Percentiles rank a stretch among this genome's conserved stretches.
These are phyloP conservation scores for Hypoxylon sp. DNA, from an alignment of 2,329 filamentous ascomycete genomes.

Conservation along the genomic window DNA sequence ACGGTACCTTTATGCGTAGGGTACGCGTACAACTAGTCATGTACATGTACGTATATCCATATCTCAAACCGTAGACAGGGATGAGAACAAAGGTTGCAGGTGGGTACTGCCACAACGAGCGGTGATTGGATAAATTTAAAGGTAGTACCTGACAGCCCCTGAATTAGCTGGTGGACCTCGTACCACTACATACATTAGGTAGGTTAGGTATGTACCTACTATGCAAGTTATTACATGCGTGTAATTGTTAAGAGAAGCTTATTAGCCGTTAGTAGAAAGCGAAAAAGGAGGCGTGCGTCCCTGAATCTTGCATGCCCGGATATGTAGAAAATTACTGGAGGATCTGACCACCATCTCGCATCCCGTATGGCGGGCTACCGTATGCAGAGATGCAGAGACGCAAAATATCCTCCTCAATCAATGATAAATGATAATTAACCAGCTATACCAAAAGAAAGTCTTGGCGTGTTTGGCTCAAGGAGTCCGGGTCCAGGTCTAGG, in stretches of 20 bases:
- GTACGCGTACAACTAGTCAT: too few relatives aligned
- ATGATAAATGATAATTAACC: slow-evolving; percentile 7
- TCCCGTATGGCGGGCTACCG: neutral
- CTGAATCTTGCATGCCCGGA: slow-evolving; percentile 11
- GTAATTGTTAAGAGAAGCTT: slow-evolving; percentile 27
- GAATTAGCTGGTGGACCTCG: slow-evolving; percentile 11
- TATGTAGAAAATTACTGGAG: slow-evolving; percentile 11
- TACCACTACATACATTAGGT: neutral
- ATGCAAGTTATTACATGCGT: slow-evolving; percentile 6
- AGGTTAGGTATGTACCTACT: neutral
- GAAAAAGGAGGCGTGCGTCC: slow-evolving; percentile 25
- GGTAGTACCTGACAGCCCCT: slow-evolving; percentile 16
- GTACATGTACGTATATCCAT: too few relatives aligned
- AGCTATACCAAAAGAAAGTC: slow-evolving; percentile 1
- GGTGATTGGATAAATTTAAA: slow-evolving; percentile 22
- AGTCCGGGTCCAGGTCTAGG: neutral
- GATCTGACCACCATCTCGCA: slow-evolving; percentile 10
- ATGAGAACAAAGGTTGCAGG: neutral
- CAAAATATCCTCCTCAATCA: slow-evolving; percentile 6
- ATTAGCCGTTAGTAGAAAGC: slow-evolving; percentile 30
- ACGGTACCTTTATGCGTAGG: too few relatives aligned
- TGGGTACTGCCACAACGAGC: neutral
- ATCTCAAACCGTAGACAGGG: neutral
- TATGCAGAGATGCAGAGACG: slow-evolving; percentile 8
- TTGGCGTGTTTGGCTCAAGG: slow-evolving; percentile 2